Conservation (phyloP, 2,329 filamentous ascomycete species). For the Aurifilum marmelostoma region DNA sequence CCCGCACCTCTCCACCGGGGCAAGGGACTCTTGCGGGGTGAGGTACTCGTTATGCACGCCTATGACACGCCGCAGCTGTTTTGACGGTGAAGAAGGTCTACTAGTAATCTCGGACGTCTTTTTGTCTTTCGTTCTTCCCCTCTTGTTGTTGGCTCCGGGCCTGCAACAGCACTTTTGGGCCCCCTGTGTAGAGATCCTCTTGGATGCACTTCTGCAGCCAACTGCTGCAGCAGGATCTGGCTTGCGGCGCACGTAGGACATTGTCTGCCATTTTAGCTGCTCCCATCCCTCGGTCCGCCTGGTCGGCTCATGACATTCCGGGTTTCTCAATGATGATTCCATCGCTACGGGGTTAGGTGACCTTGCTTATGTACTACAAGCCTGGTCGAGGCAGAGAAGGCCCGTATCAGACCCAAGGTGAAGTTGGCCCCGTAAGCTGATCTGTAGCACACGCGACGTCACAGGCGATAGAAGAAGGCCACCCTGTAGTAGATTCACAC, state of each 20-base stretch:
- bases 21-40: background rate
- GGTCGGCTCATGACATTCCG: background rate
- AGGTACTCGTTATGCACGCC: background rate
- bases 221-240: background rate
- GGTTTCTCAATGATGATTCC: background rate
- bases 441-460: background rate
- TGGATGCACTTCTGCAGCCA: background rate
- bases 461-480: background rate
- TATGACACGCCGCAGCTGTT: background rate
- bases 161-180: background rate
- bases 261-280: background rate
- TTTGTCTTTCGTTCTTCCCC: background rate
- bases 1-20: background rate
- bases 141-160: background rate
- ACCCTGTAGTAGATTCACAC: background rate
- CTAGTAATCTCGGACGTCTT: background rate
- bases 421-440: conserved; percentile 2
- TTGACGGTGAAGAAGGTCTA: conserved; percentile 4
- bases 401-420: conserved; percentile 4
- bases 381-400: background rate
- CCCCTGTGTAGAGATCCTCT: background rate
- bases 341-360: background rate
- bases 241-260: background rate
- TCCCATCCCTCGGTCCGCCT: background rate
- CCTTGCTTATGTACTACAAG: background rate